Percentiles rank a stretch among this genome's conserved stretches.
These are phyloP conservation scores for Oryza rufipogon DNA, from an alignment of 176 grass and related monocot species.

Conservation along the genomic window DNA sequence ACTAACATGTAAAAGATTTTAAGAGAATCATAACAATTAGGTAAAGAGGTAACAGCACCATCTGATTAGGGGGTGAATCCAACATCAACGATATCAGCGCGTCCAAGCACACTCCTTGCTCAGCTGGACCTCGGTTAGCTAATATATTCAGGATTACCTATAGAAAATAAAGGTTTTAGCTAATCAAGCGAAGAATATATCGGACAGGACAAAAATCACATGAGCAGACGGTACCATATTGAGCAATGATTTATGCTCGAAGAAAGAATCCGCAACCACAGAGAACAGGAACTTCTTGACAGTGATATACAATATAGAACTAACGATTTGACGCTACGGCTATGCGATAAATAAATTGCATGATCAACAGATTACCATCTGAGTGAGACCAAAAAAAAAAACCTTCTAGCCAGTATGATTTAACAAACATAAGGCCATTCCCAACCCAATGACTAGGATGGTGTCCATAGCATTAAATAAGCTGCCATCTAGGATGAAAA, in stretches of 20 bases:
- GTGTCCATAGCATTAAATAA: too few species aligned
- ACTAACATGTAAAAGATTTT: not conserved
- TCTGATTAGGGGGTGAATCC: conserved; percentile 89
- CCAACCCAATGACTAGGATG: too few species aligned
- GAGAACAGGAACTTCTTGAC: conserved; percentile 9
- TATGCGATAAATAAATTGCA: not conserved
- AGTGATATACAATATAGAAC: not conserved
- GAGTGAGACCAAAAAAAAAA: not conserved
- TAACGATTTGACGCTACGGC: not conserved
- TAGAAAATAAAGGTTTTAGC: conserved; percentile 43
- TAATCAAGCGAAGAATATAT: not conserved
- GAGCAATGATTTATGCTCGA: not conserved
- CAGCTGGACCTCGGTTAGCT: conserved; percentile 63
- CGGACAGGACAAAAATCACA: not conserved
- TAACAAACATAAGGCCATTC: not conserved
- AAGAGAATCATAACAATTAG: conserved; percentile 10
- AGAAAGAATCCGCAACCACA: conserved; percentile 2
- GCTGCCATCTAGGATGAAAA: too few species aligned
- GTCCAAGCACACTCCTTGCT: conserved; percentile 94
- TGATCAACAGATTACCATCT: not conserved
- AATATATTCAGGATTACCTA: conserved; percentile 96
- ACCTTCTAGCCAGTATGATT: not conserved
- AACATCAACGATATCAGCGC: conserved; percentile 87
- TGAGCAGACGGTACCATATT: conserved; percentile 18
- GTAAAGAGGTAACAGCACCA: conserved; percentile 51